Base-by-base conservation (phyloP, 768 basidiomycete species). In the Leucosporidium yakuticum region DNA sequence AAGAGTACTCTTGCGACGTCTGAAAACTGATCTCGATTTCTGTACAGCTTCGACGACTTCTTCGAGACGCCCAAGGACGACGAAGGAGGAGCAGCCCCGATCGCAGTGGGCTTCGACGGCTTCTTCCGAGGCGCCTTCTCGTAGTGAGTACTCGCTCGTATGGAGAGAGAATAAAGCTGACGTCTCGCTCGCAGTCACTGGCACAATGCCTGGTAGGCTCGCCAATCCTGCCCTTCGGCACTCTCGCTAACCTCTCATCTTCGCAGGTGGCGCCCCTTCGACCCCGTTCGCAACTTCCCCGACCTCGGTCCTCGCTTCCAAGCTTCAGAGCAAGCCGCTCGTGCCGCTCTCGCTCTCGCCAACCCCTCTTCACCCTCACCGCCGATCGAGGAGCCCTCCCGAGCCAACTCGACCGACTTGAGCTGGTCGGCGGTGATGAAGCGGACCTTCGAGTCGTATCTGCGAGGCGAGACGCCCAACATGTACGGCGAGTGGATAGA, bases 41-140 rank as follows among this genome's bases (percentile, higher is more conserved):
- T 29, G 4, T 14, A 6, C 59, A 60, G 39, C 21, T 69, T 65
- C 62, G 61, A 66, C 34, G 87, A 94, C 71, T 91, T 95, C 79
- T 95, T 95, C 78, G 86, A 90, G 65, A 89, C 90, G 0, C 90
- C 91, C 12, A 74, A 80, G 15, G 81, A 83, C 64, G 83, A 83
- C 59, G 87, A 88, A 70, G 39, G 39, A 3, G 39, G 39, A 15
- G 92, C 90, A 2, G 89, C 88, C 14, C 90, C 95, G 8, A 86
- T 88, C 73, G 89, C 88, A 20, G 81, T 91, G 21, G 96, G 96
- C 14, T 90, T 97, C 73, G 88, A 92, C 73, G 93, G 91, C 15
- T 99, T 98, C 83, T 99, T 94, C 84, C 86, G 85, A 67, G 96
- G 95, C 9, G 90, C 95, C 7, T 97, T 87, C 77, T 93, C 90